These are phyloP conservation scores for Boehmeria nivea DNA, from an alignment of 306 rosid species.

Conservation along the genomic window DNA sequence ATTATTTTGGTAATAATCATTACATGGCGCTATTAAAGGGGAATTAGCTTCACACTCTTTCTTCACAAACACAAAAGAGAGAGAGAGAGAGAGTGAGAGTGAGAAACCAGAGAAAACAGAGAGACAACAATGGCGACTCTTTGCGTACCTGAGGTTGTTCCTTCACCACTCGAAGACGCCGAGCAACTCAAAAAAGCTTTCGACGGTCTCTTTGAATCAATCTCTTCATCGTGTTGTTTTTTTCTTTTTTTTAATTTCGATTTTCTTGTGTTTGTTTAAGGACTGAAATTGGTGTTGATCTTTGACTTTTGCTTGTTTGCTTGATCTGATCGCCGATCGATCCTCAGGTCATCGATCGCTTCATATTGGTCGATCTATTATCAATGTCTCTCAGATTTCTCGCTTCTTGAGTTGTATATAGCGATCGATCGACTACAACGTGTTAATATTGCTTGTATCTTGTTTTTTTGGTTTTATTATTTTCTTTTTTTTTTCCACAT, in stretches of 20 bases:
- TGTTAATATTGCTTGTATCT: no score
- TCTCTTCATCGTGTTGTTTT: not conserved
- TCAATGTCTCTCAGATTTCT: no score
- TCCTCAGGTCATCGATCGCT: no score
- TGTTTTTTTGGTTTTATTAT: no score
- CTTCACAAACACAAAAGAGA: not conserved
- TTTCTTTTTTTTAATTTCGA: not conserved
- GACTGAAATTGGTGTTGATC: not conserved
- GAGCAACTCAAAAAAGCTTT: slow-evolving; percentile 80
- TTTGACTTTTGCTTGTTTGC: not conserved
- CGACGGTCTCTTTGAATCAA: slow-evolving; percentile 36
- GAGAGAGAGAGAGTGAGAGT: not conserved
- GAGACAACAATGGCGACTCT: slow-evolving; percentile 52
- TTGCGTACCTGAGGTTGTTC: slow-evolving; percentile 53
- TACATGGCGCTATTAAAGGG: slow-evolving; percentile 1
- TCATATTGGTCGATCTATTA: no score
- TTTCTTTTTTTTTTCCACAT: no score
- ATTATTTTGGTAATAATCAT: not conserved
- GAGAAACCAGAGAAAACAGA: no score
- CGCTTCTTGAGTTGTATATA: no score
- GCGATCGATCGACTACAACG: no score
- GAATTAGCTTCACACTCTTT: not conserved
- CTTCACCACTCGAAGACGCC: slow-evolving; percentile 66
- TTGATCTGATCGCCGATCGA: not conserved
- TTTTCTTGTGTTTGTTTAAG: not conserved